These are phyloP conservation scores for Pinus albicaulis DNA, from an alignment of 75 land plant species.

Conservation along the genomic window DNA sequence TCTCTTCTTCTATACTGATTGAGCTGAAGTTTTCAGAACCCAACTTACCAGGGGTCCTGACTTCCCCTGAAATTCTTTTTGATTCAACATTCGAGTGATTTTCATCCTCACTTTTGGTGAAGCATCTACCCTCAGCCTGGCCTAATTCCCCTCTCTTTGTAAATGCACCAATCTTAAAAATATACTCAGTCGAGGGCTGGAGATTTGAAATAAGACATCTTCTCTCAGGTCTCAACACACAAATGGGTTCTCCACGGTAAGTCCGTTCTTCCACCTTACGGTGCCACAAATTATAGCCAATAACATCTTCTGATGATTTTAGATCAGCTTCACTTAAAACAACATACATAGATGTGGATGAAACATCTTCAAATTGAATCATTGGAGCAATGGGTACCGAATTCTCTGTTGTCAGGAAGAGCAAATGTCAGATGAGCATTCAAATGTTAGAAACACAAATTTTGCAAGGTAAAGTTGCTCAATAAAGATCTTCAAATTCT, in stretches of 20 bases:
- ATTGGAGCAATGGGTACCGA: slow-evolving; percentile 5
- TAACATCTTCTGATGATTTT: slow-evolving; percentile 9
- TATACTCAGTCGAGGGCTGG: slow-evolving; percentile 53
- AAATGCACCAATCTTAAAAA: slow-evolving; percentile 49
- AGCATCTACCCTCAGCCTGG: slow-evolving; percentile 32
- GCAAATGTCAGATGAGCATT: background rate
- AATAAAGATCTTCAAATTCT: background rate
- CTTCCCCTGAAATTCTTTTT: background rate
- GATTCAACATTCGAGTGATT: slow-evolving; percentile 2
- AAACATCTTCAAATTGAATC: slow-evolving; percentile 30
- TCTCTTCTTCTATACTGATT: slow-evolving; percentile 54
- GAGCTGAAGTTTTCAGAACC: slow-evolving; percentile 34
- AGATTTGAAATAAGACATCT: slow-evolving; percentile 46
- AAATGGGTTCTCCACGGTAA: slow-evolving; percentile 44
- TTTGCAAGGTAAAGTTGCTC: background rate
- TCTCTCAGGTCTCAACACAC: slow-evolving; percentile 17
- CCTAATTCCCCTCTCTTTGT: slow-evolving; percentile 23
- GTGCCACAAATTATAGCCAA: slow-evolving; percentile 59
- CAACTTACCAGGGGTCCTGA: slow-evolving; percentile 10
- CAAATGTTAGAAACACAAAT: background rate
- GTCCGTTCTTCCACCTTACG: slow-evolving; percentile 30
- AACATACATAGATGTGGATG: slow-evolving; percentile 42
- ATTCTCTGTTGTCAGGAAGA: background rate
- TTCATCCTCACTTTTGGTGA: slow-evolving; percentile 17
- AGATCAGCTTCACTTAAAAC: slow-evolving; percentile 18